Evolutionary conservation across 441 rosid genomes (phyloP).

Genomic region (Populus trichocarpa): DNA sequence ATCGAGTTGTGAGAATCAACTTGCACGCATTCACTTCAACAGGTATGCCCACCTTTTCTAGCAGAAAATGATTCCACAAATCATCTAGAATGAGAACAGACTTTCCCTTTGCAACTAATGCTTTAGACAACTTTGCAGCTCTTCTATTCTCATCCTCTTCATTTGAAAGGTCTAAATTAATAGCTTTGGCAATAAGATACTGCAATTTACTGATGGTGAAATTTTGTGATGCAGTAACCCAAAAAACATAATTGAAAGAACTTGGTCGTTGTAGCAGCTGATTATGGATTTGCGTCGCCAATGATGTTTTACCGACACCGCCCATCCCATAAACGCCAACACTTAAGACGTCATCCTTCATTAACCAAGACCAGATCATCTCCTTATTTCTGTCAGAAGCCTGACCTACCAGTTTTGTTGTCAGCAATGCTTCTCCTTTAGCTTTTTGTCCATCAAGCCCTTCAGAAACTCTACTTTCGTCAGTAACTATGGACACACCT

Average conservation of each 20-base stretch:
- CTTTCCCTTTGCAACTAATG: background rate
- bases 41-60: slow-evolving; percentile 9
- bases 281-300: background rate
- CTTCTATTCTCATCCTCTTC: background rate
- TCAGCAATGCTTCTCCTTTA: background rate
- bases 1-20: slow-evolving; percentile 12
- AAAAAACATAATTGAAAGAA: background rate
- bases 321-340: background rate
- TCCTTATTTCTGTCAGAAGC: background rate
- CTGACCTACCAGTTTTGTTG: background rate
- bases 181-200: background rate
- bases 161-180: background rate
- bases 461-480: background rate
- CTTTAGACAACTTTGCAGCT: background rate
- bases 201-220: background rate
- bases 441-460: background rate
- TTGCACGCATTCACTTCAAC: background rate
- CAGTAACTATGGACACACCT: background rate
- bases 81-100: slow-evolving; percentile 19
- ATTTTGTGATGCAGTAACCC: background rate
- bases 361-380: background rate
- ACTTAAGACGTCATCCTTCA: background rate
- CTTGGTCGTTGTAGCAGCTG: background rate
- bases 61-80: background rate
- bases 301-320: background rate